These are phyloP conservation scores for Chimonanthus salicifolius DNA, from an alignment of 164 flowering plant species.

Conservation along the genomic window DNA sequence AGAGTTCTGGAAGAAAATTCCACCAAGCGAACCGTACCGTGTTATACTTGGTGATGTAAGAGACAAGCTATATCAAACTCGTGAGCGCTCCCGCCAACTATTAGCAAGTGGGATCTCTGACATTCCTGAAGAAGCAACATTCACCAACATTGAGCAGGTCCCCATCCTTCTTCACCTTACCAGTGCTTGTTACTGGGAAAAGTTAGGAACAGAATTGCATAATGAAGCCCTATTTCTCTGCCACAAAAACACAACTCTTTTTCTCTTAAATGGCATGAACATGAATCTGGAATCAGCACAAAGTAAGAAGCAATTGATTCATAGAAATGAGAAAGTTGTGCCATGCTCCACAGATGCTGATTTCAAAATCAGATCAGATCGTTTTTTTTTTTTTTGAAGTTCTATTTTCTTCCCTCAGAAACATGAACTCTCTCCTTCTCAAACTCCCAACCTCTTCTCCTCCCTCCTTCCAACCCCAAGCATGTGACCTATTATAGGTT, in stretches of 20 bases:
- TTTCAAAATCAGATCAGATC: too few relatives aligned
- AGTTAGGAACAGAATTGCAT: not conserved
- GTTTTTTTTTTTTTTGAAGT: too few relatives aligned
- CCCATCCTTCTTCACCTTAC: conserved; percentile 1
- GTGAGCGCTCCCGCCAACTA: conserved; percentile 86
- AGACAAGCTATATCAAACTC: conserved; percentile 85
- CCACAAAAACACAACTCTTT: not conserved
- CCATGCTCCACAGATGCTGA: too few relatives aligned
- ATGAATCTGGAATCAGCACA: not conserved
- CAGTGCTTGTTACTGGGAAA: not conserved
- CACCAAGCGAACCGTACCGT: conserved; percentile 93
- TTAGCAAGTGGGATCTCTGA: conserved; percentile 66
- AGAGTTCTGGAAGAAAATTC: conserved; percentile 97
- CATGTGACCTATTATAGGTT: too few relatives aligned
- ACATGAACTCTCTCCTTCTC: too few relatives aligned
- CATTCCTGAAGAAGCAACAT: conserved; percentile 81
- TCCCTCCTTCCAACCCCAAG: too few relatives aligned
- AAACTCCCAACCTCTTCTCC: too few relatives aligned
- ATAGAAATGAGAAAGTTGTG: too few relatives aligned
- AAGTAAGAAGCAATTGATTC: too few relatives aligned
- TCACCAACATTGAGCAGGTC: conserved; percentile 87
- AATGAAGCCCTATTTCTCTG: not conserved
- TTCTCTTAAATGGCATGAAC: not conserved
- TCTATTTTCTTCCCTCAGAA: too few relatives aligned
- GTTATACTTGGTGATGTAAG: conserved; percentile 95